These are phyloP conservation scores for Solanum etuberosum DNA, from an alignment of 257 asterid species.

Conservation along the genomic window DNA sequence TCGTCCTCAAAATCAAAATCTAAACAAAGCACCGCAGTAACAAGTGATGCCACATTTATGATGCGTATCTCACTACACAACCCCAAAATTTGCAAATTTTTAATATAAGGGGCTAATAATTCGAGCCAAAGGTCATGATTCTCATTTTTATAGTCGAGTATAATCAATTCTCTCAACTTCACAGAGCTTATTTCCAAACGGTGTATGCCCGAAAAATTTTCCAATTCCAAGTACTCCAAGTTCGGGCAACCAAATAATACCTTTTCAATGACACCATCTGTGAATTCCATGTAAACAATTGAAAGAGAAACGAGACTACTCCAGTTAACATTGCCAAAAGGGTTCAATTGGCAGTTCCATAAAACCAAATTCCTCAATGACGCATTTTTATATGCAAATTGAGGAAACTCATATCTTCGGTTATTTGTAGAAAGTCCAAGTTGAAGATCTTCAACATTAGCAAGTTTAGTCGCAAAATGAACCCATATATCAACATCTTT, in stretches of 20 bases:
- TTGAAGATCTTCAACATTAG: background rate
- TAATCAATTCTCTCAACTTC: background rate
- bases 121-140: background rate
- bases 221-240: background rate
- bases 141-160: background rate
- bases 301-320: background rate
- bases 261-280: background rate
- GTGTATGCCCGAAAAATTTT: rapidly evolving
- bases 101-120: background rate
- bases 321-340: background rate
- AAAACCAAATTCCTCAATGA: background rate
- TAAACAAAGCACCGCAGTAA: background rate
- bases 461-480: background rate
- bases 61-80: background rate
- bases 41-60: background rate
- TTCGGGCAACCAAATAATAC: background rate
- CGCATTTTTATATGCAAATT: background rate
- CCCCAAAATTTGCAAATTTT: background rate
- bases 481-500: background rate
- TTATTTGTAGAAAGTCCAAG: rapidly evolving
- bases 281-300: background rate
- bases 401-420: background rate
- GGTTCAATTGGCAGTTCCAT: background rate
- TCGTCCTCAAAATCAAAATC: background rate
- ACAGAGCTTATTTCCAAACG: background rate